Base-by-base conservation (phyloP, 2,329 filamentous ascomycete genomes). In the Ilyonectria mors-panacis region DNA sequence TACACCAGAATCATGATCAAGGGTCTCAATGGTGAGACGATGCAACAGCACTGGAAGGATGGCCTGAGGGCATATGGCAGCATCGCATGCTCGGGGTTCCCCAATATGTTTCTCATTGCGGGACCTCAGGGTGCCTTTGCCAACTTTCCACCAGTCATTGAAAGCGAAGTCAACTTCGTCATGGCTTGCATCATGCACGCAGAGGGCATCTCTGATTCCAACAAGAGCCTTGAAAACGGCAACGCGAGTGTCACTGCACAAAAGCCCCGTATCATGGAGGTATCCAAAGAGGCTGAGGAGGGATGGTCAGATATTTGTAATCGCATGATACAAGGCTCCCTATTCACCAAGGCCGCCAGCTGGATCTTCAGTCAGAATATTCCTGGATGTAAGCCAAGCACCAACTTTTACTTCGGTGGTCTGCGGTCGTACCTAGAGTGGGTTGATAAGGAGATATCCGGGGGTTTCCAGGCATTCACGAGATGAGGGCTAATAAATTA, bases 101-200 rank as follows among this genome's bases (percentile, higher is more conserved):
- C 63, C 10, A 66, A 66, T 17, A 61, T 66, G 57, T 66, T 57
- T 23, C 10, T 66, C 19, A 44, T 68, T 4, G 50, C 58, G 0
- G 66, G 66, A 2, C 66, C 66, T 4, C 63, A 68, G 13, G 63
- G 66, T 2, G 37, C 63, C 2, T 68, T 68, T 47, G 58, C 66
- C 7, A 68, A 68, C 28, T 62, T 56, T 21, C 66, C 63, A 10
- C 26, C 42, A 0, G 50, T 66, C 2, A 53, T 68, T 3, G 66
- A 68, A n/a, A 59, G 39, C 28, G 63, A 66, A 50, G 28, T 60
- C 15, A 39, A 66, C 23, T 68, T 68, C 21, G 66, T 68, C 48
- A 39, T 39, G 35, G 26, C 37, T 1, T 50, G 51, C 12, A 59
- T 68, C 12, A n/a, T 35, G 6, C 28, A 37, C 30, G 48, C 62